phyloP scores from a whole-genome alignment of 2,329 filamentous ascomycete species.

The Coniochaeta ligniaria region DNA sequence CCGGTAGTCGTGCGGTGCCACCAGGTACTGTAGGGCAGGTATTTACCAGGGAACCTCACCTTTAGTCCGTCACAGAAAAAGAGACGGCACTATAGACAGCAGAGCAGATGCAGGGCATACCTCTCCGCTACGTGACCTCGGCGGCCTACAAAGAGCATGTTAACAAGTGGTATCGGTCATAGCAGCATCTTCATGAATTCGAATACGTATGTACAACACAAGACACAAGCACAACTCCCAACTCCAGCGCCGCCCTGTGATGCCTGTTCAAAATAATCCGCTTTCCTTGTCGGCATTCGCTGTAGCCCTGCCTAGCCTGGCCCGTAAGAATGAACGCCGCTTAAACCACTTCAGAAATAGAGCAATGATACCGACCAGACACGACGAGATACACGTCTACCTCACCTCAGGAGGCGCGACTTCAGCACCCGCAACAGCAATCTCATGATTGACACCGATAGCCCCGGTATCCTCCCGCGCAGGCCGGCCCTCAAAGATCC shows the following conservation, averaged over 20 bases:
- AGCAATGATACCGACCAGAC: background rate
- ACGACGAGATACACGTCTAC: slow-evolving; percentile 5
- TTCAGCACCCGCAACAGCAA: slow-evolving; percentile 48
- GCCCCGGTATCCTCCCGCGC: slow-evolving; percentile 31
- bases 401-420: slow-evolving; percentile 25
- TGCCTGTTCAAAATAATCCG: background rate
- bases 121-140: too few relatives aligned
- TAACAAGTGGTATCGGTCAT: too few relatives aligned
- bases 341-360: background rate
- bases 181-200: too few relatives aligned
- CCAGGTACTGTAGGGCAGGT: too few relatives aligned
- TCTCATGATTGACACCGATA: slow-evolving; percentile 53
- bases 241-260: too few relatives aligned
- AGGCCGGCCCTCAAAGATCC: slow-evolving; percentile 64
- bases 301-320: background rate
- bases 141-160: too few relatives aligned
- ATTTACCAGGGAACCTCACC: too few relatives aligned
- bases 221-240: background rate
- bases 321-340: background rate
- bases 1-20: too few relatives aligned
- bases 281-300: background rate
- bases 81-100: too few relatives aligned
- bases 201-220: background rate
- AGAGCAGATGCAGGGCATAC: too few relatives aligned
- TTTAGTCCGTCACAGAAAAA: too few relatives aligned